Base-by-base conservation (phyloP, 257 asterid species). In the Leonotis leonurus region DNA sequence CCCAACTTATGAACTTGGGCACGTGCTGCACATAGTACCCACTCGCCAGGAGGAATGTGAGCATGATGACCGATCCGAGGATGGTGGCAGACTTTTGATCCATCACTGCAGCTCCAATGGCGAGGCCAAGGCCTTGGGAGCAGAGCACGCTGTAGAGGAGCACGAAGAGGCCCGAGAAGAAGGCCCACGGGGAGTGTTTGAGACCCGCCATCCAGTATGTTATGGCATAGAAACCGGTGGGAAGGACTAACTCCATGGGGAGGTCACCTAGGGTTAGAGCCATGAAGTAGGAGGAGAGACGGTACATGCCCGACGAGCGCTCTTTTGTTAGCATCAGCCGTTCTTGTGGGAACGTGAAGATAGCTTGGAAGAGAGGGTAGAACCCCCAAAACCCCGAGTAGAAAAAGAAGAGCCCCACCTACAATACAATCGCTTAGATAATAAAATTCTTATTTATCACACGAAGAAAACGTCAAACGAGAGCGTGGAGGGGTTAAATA, bases 151-250 rank as follows among this genome's bases (percentile, higher is more conserved):
- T 64, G 24, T 56, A 76, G 13, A 88, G 70, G 24, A 85, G 81
- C 16, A 43, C 69, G 27, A 76, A 60, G n/a, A 82, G 60, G 69
- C 88, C 79, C 6, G 55, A n/a, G 5, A 91, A 49, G 74, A 85
- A 91, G 64, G 77, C 56, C 1, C 5, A 40, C 0, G 87, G 64
- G 0, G 81, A 6, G 26, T 76, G 67, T 62, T 75, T 88, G 0
- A 91, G 64, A 3, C 92, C 98, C 0, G 88, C 88, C 94, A 86
- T 88, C 86, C 86, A 91, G 55, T 88, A 91, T 10, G 85, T 75
- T 64, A 91, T 75, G 68, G 68, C 30, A 63, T 70, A 71, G 55
- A 82, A 88, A 3, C 58, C 27, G 0, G 94, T 75, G n/a, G 98
- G 96, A 4, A 91, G 96, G 75, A 84, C 79, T 4, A 91, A 46